Evolutionary conservation across 2,329 filamentous ascomycete species (phyloP), one percentile per base, ranked within the genome.

Genomic region (Penicillium nordicum): DNA sequence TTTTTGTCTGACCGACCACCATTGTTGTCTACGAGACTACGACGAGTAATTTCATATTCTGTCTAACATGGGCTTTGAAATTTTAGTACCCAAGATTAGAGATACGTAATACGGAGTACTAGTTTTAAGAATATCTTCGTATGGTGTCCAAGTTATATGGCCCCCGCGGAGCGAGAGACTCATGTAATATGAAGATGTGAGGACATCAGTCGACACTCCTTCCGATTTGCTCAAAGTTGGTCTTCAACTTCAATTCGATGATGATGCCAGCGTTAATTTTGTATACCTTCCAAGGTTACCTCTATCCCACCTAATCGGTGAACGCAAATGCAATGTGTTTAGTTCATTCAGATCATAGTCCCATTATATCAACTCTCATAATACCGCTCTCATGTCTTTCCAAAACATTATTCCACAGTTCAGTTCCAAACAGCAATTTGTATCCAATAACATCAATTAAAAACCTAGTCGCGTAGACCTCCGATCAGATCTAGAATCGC

Each of bases 401-500:
- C 23, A n/a, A 4, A 7, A 11, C 9, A n/a, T 18, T 43, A 16
- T 29, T 18, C 8, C 5, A 29, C 16, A 11, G 16, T 18, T 29
- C 41, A 12, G 5, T 32, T 6, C 16, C 12, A 29, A 8, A 29
- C 18, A 25, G 41, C 9, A 18, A 18, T 29, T 11, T 12, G 9
- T 1, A 9, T 11, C 41, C 41, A 29, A 18, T 18, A 29, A 11
- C n/a, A 14, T 45, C 10, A 4, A 4, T 21, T 21, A 30, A 30
- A 11, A 16, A 45, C 8, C 29, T 45, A 45, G n/a, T 49, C 21
- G 9, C 10, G 46, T 40, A 55, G 14, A 12, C 46, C 46, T 27
- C 21, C 27, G 29, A 34, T 43, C 34, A 63, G 34, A n/a, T 63
- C 61, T 23, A 63, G 32, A 30, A 64, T 64, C 1, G 60, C 57